These are phyloP conservation scores for Paramyrothecium sp. DNA, from an alignment of 2,329 filamentous ascomycete species.

Conservation along the genomic window DNA sequence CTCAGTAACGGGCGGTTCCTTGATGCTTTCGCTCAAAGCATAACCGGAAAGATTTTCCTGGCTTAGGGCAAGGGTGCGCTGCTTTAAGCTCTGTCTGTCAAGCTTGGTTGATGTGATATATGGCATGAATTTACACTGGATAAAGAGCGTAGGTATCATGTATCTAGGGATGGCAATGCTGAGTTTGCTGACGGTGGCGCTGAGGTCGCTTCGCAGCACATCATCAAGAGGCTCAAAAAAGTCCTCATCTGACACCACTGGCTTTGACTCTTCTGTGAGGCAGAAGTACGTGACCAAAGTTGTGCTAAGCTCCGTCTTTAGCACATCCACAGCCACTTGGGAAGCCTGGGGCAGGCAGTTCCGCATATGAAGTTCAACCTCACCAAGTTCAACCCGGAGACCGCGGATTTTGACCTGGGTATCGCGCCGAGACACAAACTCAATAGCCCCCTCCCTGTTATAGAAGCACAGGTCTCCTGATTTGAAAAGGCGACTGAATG, in stretches of 20 bases:
- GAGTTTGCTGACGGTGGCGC: conserved; percentile 13
- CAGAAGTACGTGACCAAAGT: conserved; percentile 39
- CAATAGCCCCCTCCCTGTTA: conserved; percentile 30
- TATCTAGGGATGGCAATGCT: conserved; percentile 9
- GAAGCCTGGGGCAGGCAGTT: not conserved
- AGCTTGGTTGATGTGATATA: conserved; percentile 14
- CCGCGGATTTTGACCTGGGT: conserved; percentile 57
- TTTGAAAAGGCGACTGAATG: conserved; percentile 11
- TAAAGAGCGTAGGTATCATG: conserved; percentile 11
- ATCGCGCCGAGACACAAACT: conserved; percentile 49
- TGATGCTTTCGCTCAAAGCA: not conserved
- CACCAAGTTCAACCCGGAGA: conserved; percentile 44
- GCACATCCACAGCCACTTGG: conserved; percentile 34
- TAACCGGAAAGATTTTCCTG: conserved; percentile 2
- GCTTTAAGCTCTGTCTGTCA: conserved; percentile 8
- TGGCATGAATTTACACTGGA: conserved; percentile 10
- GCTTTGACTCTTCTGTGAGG: not conserved
- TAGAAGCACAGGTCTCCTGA: conserved; percentile 23
- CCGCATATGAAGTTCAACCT: conserved; percentile 6
- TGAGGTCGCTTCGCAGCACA: conserved; percentile 7
- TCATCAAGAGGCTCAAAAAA: not conserved
- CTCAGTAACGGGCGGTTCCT: not conserved
- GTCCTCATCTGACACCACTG: not conserved
- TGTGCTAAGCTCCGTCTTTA: conserved; percentile 36
- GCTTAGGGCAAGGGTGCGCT: conserved; percentile 1